Evolutionary conservation across 495 filamentous ascomycete species (phyloP), one percentile per base, ranked within the genome.

Genomic region (Lasiosphaeria hispida): DNA sequence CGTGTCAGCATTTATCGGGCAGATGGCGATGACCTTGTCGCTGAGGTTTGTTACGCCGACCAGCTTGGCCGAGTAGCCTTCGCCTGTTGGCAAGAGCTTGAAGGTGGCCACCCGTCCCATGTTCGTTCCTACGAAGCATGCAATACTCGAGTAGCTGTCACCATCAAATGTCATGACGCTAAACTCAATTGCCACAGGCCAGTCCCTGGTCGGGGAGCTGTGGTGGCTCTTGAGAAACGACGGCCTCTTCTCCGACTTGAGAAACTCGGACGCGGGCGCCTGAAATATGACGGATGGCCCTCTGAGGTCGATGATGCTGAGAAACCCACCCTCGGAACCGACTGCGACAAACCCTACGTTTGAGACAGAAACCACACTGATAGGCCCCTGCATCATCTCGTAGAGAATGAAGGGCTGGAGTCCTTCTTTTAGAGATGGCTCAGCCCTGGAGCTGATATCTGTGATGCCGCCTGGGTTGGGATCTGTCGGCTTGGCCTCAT

Each of bases 131-230:
- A 94, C 87, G 64, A 97, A 96, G 62, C 92, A 87, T 45, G 87
- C 85, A 53, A 98, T 96, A 62, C 90, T 96, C 7, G 93, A 96
- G 65, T 96, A 98, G 59, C 89, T 87, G 72, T 97, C 93, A 0
- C 87, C 90, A 43, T 97, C 94, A 15, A 96, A 75, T 10, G 87
- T 94, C 85, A 98, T 87, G 33, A 97, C 90, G 57, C 89, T 91
- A 76, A 97, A 98, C 70, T 96, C 89, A 10, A 97, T 80, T 39
- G 72, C 76, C 7, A 86, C 90, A 33, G 85, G 84, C 85, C 85
- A 96, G 67, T 95, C 93, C 30, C 82, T 72, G 14, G 44, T 53
- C 70, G 55, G 68, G 14, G 72, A 73, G 50, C 78, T 80, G 47
- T 61, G 67, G 38, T 69, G 63, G 9, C 68, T 52, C 40, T 71